A percentile compares a stretch with the other conserved stretches of the same genome.
Conservation (phyloP, 108 stramenopile species). For the Fragilaria crotonensis region DNA sequence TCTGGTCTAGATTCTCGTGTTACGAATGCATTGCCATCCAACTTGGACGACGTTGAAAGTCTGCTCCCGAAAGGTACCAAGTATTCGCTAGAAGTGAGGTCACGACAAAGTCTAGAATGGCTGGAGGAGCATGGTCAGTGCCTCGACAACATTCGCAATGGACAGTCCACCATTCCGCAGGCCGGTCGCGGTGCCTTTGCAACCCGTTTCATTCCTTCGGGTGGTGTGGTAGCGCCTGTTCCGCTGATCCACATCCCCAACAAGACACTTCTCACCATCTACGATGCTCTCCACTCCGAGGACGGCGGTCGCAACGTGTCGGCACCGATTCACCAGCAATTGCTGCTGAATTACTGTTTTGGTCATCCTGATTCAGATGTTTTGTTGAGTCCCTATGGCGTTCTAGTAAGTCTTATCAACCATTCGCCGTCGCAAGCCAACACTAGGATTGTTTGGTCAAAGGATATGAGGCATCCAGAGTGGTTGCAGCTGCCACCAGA, state of each 20-base stretch:
- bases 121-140: constrained; percentile 53
- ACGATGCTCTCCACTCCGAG: constrained; percentile 1
- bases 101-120: constrained; percentile 29
- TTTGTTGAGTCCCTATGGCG: constrained; percentile 49
- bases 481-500: constrained; percentile 21
- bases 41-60: neutral
- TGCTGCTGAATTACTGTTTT: constrained; percentile 42
- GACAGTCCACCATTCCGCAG: constrained; percentile 44
- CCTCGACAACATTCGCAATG: constrained; percentile 52
- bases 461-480: constrained; percentile 19
- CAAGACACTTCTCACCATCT: constrained; percentile 45
- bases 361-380: constrained; percentile 48
- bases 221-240: constrained; percentile 42
- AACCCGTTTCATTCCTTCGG: constrained; percentile 40
- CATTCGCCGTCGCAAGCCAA: constrained; percentile 49
- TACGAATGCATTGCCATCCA: constrained; percentile 3
- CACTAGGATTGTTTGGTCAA: constrained; percentile 35
- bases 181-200: constrained; percentile 81
- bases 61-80: neutral
- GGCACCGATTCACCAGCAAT: constrained; percentile 13
- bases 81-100: neutral
- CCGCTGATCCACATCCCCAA: constrained; percentile 62
- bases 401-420: constrained; percentile 52
- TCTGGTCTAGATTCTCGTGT: neutral
- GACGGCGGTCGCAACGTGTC: constrained; percentile 2